A percentile compares a stretch with the other conserved stretches of the same genome.
phyloP scores from a whole-genome alignment of 176 grass and related monocot species.

The Lolium rigidum region DNA sequence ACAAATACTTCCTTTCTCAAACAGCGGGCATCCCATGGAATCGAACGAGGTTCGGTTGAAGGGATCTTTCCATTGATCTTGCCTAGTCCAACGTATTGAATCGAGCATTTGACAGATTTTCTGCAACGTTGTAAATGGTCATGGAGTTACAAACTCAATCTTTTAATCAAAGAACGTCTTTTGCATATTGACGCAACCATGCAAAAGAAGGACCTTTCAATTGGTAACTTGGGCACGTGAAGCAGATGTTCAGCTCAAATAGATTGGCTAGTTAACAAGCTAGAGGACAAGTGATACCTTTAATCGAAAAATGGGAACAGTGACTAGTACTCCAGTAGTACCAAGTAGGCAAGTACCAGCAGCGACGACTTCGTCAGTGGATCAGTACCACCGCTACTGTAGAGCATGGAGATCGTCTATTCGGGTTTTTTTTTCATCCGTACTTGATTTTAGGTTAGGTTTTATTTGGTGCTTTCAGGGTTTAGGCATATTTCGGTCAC shows the following conservation, averaged over 20 bases:
- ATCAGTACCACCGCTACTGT: background rate
- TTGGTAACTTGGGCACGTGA: background rate
- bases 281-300: slow-evolving; percentile 17
- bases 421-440: background rate
- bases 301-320: background rate
- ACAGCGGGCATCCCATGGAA: no score
- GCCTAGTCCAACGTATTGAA: background rate
- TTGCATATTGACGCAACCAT: background rate
- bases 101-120: background rate
- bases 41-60: no score
- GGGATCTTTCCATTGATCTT: no score
- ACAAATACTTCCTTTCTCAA: no score
- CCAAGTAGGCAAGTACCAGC: background rate
- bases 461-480: no score
- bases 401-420: background rate
- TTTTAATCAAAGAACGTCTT: no score
- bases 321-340: background rate
- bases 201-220: background rate
- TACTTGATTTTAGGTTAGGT: background rate
- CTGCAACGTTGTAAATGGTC: background rate
- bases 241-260: background rate
- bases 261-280: background rate
- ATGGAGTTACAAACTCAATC: no score
- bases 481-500: no score
- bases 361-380: background rate